Evolutionary conservation across 495 filamentous ascomycete genomes (phyloP).

Genomic region (Thermothielavioides terrestris): DNA sequence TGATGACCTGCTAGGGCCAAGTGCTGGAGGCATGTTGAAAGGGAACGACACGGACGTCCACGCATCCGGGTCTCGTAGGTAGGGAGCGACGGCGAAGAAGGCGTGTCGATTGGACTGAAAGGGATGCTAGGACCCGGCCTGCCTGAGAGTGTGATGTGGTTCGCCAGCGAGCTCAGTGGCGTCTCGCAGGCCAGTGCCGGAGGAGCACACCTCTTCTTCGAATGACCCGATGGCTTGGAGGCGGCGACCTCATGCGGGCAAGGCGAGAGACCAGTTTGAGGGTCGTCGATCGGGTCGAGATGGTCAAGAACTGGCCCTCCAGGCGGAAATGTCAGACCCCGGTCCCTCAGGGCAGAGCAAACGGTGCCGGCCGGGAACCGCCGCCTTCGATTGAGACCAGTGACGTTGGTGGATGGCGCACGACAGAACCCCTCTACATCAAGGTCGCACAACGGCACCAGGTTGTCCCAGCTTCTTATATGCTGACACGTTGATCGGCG

Average conservation of each 20-base stretch:
- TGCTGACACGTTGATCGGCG: conserved; percentile 1
- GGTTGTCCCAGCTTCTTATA: background rate
- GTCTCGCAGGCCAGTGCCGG: background rate
- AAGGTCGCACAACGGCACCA: conserved; percentile 9
- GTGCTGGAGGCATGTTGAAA: conserved; percentile 38
- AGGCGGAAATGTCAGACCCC: background rate
- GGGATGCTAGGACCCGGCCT: background rate
- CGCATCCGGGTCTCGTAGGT: background rate
- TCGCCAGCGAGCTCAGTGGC: background rate
- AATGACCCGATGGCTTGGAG: background rate
- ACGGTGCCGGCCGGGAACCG: no score
- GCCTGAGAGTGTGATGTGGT: background rate
- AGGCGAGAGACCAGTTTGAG: background rate
- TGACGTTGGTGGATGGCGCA: background rate
- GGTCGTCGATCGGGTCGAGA: background rate
- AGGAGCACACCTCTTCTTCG: background rate
- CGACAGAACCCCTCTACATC: background rate
- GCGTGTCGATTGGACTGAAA: conserved; percentile 1
- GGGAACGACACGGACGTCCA: background rate
- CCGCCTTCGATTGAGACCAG: no score
- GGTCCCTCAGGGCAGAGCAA: no score
- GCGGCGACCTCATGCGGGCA: background rate
- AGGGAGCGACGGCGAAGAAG: background rate
- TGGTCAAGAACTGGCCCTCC: background rate
- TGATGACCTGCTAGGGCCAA: conserved; percentile 40